phyloP scores from a whole-genome alignment of 805 yeast species.

The Sugiyamaella smithiae region DNA sequence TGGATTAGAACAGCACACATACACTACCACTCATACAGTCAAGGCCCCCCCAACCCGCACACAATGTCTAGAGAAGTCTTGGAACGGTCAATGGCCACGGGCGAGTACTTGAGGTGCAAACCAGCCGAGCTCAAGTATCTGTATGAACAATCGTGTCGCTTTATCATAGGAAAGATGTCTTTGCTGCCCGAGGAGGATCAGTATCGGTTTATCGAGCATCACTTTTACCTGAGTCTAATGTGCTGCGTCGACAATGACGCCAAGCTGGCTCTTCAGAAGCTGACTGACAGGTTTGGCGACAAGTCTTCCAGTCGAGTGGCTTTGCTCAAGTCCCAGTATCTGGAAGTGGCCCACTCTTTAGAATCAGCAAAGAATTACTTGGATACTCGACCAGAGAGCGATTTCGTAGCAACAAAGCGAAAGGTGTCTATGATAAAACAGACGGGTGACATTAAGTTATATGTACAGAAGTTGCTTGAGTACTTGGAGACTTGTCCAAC shows the following conservation, averaged over 20 bases:
- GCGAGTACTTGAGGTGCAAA: slow-evolving; percentile 44
- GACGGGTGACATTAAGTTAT: slow-evolving; percentile 37
- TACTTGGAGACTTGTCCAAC: slow-evolving; percentile 64
- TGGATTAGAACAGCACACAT: too few relatives aligned
- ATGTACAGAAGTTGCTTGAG: slow-evolving; percentile 52
- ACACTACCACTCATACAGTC: too few relatives aligned
- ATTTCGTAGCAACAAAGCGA: slow-evolving; percentile 33
- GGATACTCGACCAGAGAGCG: slow-evolving; percentile 32
- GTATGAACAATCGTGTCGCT: slow-evolving; percentile 41
- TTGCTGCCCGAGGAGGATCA: slow-evolving; percentile 41
- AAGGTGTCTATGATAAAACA: slow-evolving; percentile 31
- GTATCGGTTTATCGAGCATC: slow-evolving; percentile 63
- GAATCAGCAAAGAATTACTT: slow-evolving; percentile 39
- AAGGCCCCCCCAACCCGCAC: neutral
- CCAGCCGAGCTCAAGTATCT: slow-evolving; percentile 47
- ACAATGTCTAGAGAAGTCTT: neutral
- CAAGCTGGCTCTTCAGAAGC: slow-evolving; percentile 55
- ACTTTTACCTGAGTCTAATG: slow-evolving; percentile 61
- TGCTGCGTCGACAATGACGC: slow-evolving; percentile 73
- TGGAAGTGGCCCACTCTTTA: slow-evolving; percentile 52
- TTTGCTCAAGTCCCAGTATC: slow-evolving; percentile 51
- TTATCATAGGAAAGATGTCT: slow-evolving; percentile 35
- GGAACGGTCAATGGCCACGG: slow-evolving; percentile 5
- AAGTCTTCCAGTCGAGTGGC: slow-evolving; percentile 52
- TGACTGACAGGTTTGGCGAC: slow-evolving; percentile 64